Conservation (phyloP, 345 rosid genomes). For the Citrus unshiu region DNA sequence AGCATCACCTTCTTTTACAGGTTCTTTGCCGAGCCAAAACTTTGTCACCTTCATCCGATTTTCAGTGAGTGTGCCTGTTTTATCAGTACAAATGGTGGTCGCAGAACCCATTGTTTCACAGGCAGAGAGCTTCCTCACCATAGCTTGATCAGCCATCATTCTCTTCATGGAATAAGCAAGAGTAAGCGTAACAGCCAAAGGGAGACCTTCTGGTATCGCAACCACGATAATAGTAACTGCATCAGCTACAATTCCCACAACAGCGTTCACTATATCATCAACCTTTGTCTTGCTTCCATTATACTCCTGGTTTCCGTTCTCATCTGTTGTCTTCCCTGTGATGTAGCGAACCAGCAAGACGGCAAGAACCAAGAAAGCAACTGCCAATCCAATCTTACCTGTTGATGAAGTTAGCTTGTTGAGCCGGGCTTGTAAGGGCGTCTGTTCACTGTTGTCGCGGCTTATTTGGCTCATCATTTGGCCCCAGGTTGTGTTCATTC, state of each 20-base stretch:
- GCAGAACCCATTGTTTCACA: slow-evolving; percentile 95
- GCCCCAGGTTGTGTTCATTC: slow-evolving; percentile 75
- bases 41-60: slow-evolving; percentile 60
- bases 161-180: slow-evolving; percentile 78
- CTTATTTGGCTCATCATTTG: slow-evolving; percentile 67
- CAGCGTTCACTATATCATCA: slow-evolving; percentile 45
- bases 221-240: slow-evolving; percentile 79
- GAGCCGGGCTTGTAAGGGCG: slow-evolving; percentile 66
- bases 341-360: slow-evolving; percentile 65
- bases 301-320: slow-evolving; percentile 41
- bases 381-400: slow-evolving; percentile 58
- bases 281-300: slow-evolving; percentile 39
- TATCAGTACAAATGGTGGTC: slow-evolving; percentile 66
- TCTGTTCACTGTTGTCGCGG: slow-evolving; percentile 37
- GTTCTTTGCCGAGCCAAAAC: slow-evolving; percentile 58
- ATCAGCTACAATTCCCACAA: slow-evolving; percentile 59
- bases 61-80: slow-evolving; percentile 78
- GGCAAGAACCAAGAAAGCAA: slow-evolving; percentile 60
- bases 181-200: slow-evolving; percentile 74
- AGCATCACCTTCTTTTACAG: not conserved
- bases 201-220: slow-evolving; percentile 81
- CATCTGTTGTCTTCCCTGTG: slow-evolving; percentile 60
- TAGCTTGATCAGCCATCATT: slow-evolving; percentile 77
- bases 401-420: slow-evolving; percentile 63
- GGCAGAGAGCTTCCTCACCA: slow-evolving; percentile 72